Conservation (phyloP, 1,284 basidiomycete species). For the Thecaphora thlaspeos region DNA sequence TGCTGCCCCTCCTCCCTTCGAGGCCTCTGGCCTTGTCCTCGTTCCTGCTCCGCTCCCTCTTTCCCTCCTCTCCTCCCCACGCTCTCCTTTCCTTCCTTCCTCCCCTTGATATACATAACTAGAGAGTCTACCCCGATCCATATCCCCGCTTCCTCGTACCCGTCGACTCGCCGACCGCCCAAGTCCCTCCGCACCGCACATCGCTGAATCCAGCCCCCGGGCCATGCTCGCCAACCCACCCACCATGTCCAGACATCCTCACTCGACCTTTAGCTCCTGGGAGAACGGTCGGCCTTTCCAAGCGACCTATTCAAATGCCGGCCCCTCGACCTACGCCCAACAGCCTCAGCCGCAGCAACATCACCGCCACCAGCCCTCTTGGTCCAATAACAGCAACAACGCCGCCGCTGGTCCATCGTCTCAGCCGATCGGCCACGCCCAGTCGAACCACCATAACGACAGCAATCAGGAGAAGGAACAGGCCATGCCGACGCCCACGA, state of each 20-base stretch:
- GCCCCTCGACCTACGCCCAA: conserved; percentile 31
- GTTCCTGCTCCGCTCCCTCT: too few relatives aligned
- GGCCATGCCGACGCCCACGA: conserved; percentile 23
- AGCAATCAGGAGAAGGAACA: conserved; percentile 11
- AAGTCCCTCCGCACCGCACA: too few relatives aligned
- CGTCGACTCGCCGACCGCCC: too few relatives aligned
- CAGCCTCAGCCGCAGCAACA: conserved; percentile 3
- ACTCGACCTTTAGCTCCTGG: conserved; percentile 21
- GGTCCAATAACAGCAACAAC: neutral
- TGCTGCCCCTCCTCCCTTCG: too few relatives aligned
- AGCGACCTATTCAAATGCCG: conserved; percentile 24
- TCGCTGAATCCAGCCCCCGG: too few relatives aligned
- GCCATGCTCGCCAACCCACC: conserved; percentile 5
- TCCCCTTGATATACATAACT: too few relatives aligned
- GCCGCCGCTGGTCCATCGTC: conserved; percentile 4
- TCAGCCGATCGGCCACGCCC: conserved; percentile 12
- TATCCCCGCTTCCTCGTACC: too few relatives aligned
- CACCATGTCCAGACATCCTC: conserved; percentile 27
- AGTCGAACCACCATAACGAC: conserved; percentile 3
- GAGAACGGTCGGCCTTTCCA: conserved; percentile 7
- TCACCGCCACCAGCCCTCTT: too few relatives aligned
- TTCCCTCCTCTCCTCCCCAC: too few relatives aligned
- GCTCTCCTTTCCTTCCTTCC: too few relatives aligned
- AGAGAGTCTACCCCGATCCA: too few relatives aligned
- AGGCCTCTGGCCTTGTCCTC: too few relatives aligned